Conservation (phyloP, 2,329 filamentous ascomycete genomes). For the Teratosphaeria nubilosa region DNA sequence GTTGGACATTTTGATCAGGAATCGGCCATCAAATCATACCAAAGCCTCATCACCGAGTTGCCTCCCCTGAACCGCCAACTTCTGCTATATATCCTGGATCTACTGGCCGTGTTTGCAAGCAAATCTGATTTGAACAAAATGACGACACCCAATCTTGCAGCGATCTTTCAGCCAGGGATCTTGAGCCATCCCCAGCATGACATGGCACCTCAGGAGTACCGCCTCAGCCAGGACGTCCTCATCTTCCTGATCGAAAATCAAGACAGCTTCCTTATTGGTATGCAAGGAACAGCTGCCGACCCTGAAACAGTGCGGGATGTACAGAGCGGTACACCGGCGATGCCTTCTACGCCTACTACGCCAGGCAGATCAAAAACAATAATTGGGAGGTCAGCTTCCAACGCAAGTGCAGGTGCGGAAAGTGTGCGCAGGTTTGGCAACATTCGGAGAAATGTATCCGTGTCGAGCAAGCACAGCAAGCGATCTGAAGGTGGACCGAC, state of each 20-base stretch:
- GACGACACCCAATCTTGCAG: conserved; percentile 86
- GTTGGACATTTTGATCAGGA: conserved; percentile 64
- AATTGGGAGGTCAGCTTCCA: conserved; percentile 69
- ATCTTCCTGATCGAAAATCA: conserved; percentile 98
- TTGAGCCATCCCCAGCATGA: conserved; percentile 88
- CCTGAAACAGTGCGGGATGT: conserved; percentile 60
- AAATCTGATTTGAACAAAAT: conserved; percentile 96
- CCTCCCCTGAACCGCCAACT: conserved; percentile 89
- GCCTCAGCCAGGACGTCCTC: conserved; percentile 88
- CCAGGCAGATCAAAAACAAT: conserved; percentile 43
- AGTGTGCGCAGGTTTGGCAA: conserved; percentile 72
- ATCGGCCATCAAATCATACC: conserved; percentile 71
- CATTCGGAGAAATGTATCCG: conserved; percentile 79
- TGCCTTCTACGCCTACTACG: conserved; percentile 25
- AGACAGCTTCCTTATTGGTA: conserved; percentile 94
- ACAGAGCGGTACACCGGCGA: conserved; percentile 53
- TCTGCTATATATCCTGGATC: conserved; percentile 87
- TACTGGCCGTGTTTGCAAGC: conserved; percentile 91
- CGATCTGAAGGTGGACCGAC: conserved; percentile 62
- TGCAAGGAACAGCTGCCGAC: conserved; percentile 98
- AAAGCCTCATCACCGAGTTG: conserved; percentile 82
- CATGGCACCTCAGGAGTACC: conserved; percentile 91
- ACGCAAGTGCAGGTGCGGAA: conserved; percentile 78
- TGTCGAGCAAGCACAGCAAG: conserved; percentile 78
- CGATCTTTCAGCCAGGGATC: conserved; percentile 95